Evolutionary conservation across 768 basidiomycete genomes (phyloP), one percentile per base, ranked within the genome.

Genomic region (Mycena kentingensis): DNA sequence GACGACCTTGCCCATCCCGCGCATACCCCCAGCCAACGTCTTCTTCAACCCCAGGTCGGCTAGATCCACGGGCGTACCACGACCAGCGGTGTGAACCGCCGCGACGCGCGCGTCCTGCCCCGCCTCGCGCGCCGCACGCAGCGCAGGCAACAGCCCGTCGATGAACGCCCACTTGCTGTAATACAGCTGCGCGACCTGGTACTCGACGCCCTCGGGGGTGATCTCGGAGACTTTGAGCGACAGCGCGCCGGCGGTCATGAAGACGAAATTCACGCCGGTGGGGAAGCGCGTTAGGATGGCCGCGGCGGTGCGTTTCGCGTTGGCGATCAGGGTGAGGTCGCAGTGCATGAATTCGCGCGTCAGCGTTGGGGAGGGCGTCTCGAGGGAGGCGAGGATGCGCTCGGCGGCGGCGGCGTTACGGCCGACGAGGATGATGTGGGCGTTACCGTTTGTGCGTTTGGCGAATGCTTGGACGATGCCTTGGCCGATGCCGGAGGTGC

Each of bases 161-260:
- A 65, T 62, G 54, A 73, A 71, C 45, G 68, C 68, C 67, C 66
- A 72, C 18, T 72, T 57, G 46, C 67, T 57, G 51, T 75, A 73
- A 52, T 71, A 72, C 28, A 70, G 63, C 54, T 70, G 36, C 8
- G 65, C 67, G 19, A 72, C 50, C 52, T 69, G 68, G 35, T 55
- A 49, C 52, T 73, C 72, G 26, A 73, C 64, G 4, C 72, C 71
- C 56, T 75, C 72, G 8, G 49, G 51, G 2, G 68, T 71, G 51
- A 70, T 64, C 58, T 73, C 70, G 36, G 65, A 46, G 15, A 68
- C 70, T 10, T 43, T 43, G 41, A 67, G 51, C 27, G 57, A 63
- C 36, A 72, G 22, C 21, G 67, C 55, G 4, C 71, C 72, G 2
- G 67, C 56, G 8, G 65, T 58, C 41, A 70, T 42, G 19, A 73